Percentiles rank a stretch among this genome's conserved stretches.
These are phyloP conservation scores for Capsicum baccatum DNA, from an alignment of 257 asterid genomes.

Conservation along the genomic window DNA sequence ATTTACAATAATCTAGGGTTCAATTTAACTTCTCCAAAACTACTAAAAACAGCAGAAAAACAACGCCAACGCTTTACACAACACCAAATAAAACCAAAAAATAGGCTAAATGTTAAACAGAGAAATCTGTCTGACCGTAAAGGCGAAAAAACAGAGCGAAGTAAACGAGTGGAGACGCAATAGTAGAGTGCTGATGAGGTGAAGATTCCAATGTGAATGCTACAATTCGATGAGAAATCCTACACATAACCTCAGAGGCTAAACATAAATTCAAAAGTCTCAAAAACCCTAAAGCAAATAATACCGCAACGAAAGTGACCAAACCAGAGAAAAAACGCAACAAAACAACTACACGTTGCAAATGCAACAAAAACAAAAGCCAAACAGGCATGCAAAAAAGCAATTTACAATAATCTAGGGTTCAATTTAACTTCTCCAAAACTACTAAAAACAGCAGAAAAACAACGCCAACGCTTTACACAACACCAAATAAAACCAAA, in stretches of 20 bases:
- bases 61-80: background rate
- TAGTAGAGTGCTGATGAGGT: background rate
- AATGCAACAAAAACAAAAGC: background rate
- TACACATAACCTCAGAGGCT: too few species aligned
- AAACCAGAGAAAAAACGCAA: background rate
- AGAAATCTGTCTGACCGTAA: conserved; percentile 8
- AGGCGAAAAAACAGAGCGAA: background rate
- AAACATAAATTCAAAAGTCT: background rate
- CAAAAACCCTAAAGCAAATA: conserved; percentile 17
- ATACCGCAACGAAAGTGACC: background rate
- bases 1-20: background rate
- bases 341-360: conserved; percentile 2
- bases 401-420: background rate
- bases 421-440: background rate
- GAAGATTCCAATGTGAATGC: conserved; percentile 14
- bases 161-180: background rate
- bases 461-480: background rate
- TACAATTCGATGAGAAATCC: background rate
- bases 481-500: background rate
- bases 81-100: background rate
- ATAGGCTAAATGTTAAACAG: background rate
- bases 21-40: background rate
- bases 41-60: background rate
- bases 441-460: background rate
- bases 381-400: conserved; percentile 17